Percentiles rank a stretch among this genome's conserved stretches.
Conservation (phyloP, 306 rosid genomes). For the Carpinus viminea region DNA sequence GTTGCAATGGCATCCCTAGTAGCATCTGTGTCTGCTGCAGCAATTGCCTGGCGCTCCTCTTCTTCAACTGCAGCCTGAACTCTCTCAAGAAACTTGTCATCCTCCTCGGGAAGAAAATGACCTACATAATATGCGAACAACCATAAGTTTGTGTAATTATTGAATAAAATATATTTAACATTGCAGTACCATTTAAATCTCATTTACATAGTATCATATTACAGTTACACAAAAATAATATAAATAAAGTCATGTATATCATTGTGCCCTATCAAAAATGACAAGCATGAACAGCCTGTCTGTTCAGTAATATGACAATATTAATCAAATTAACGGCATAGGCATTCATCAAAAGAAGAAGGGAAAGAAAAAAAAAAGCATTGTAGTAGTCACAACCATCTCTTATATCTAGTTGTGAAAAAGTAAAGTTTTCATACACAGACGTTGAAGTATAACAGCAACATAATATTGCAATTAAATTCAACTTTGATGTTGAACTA, state of each 20-base stretch:
- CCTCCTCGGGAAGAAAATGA: conserved; percentile 92
- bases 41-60: conserved; percentile 90
- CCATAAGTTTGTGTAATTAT: conserved; percentile 7
- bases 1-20: conserved; percentile 86
- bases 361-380: neutral
- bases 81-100: conserved; percentile 77
- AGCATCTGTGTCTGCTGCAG: conserved; percentile 80
- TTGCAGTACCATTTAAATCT: neutral
- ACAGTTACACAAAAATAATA: neutral
- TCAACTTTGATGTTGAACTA: neutral
- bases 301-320: neutral
- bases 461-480: neutral
- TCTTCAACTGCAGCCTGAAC: conserved; percentile 86
- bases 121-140: conserved; percentile 50
- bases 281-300: neutral
- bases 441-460: neutral
- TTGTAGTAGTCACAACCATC: neutral
- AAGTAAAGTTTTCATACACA: neutral
- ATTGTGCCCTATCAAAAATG: neutral
- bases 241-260: neutral
- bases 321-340: neutral
- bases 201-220: neutral
- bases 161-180: neutral
- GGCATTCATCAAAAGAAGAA: neutral
- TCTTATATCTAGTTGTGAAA: neutral